Conservation (phyloP, 257 asterid species). For the Ligustrum vulgare region DNA sequence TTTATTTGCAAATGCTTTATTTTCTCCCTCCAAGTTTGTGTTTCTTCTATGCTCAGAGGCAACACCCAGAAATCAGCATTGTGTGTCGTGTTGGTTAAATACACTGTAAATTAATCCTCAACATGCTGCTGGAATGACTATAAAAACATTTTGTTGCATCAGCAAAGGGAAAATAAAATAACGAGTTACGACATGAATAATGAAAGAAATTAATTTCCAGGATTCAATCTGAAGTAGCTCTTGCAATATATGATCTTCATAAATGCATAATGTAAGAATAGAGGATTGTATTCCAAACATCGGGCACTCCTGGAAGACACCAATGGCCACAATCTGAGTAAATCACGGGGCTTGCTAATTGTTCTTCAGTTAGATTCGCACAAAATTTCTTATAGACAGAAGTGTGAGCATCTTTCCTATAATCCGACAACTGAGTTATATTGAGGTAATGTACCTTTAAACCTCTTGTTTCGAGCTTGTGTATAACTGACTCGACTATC, state of each 20-base stretch:
- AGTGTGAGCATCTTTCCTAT: constrained; percentile 45
- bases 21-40: too few relatives aligned
- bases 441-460: constrained; percentile 30
- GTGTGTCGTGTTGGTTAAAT: too few relatives aligned
- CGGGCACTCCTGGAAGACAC: constrained; percentile 48
- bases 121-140: too few relatives aligned
- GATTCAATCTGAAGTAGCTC: background rate
- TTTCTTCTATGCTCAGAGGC: too few relatives aligned
- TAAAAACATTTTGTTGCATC: too few relatives aligned
- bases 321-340: constrained; percentile 42
- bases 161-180: too few relatives aligned
- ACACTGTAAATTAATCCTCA: too few relatives aligned
- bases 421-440: constrained; percentile 39
- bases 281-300: constrained; percentile 46
- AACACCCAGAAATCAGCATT: too few relatives aligned
- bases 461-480: constrained; percentile 27
- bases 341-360: constrained; percentile 24
- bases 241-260: background rate
- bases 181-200: too few relatives aligned
- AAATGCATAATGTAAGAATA: constrained; percentile 25
- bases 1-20: too few relatives aligned
- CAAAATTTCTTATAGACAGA: constrained; percentile 32
- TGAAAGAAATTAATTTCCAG: too few relatives aligned
- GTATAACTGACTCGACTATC: constrained; percentile 26
- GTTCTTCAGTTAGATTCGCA: constrained; percentile 25